A percentile compares a stretch with the other conserved stretches of the same genome.
Evolutionary conservation across 2,329 filamentous ascomycete genomes (phyloP).

Genomic region (Alternaria consortialis): DNA sequence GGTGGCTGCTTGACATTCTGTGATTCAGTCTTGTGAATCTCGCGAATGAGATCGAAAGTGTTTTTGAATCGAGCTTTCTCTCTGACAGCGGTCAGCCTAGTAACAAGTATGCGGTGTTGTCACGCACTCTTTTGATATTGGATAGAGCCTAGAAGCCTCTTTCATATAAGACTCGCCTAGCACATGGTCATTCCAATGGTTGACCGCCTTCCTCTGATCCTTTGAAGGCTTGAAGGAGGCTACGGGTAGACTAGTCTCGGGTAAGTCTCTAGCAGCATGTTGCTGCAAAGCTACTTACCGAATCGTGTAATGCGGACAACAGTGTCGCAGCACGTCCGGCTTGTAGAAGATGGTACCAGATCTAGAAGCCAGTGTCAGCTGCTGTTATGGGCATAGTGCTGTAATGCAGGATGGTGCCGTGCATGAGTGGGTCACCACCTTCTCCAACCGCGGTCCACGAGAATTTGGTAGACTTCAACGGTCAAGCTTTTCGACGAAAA

Average conservation of each 20-base stretch:
- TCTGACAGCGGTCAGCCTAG: constrained; percentile 40
- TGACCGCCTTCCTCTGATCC: constrained; percentile 78
- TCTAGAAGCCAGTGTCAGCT: constrained; percentile 34
- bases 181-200: constrained; percentile 77
- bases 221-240: constrained; percentile 70
- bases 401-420: constrained; percentile 14
- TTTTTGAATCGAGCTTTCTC: constrained; percentile 70
- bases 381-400: constrained; percentile 7
- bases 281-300: constrained; percentile 50
- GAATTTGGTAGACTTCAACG: constrained; percentile 72
- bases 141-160: constrained; percentile 70
- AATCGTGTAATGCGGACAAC: constrained; percentile 91
- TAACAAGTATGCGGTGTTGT: neutral
- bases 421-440: constrained; percentile 61
- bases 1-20: constrained; percentile 64
- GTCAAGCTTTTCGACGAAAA: constrained; percentile 68
- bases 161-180: constrained; percentile 73
- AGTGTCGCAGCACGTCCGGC: constrained; percentile 79
- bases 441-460: constrained; percentile 81
- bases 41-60: constrained; percentile 71
- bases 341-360: constrained; percentile 74
- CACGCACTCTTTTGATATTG: constrained; percentile 70
- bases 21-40: constrained; percentile 75
- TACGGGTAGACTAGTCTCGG: constrained; percentile 67
- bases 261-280: constrained; percentile 16